Evolutionary conservation across 495 filamentous ascomycete genomes (phyloP), one percentile per base, ranked within the genome.

Genomic region (Massariosphaeria phaeospora): DNA sequence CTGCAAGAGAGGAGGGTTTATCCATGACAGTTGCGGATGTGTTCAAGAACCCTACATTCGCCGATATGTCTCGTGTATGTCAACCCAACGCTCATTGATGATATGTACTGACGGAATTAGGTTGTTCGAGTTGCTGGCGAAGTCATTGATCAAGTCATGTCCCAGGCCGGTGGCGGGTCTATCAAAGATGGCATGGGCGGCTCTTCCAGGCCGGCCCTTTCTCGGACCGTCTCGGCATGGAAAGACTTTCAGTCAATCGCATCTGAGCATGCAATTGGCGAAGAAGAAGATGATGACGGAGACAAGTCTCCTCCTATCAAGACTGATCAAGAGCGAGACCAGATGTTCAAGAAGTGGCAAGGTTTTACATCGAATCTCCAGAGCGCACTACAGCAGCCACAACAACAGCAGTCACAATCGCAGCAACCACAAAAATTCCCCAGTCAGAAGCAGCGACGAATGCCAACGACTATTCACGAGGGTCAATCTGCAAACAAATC

Each of bases 131-230:
- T 59, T 4, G 55, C 55, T n/a, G 55, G 55, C n/a, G 55, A 59
- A 29, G 55, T 59, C 24, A 59, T 59, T 18, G 55, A 59, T 39
- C 55, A 59, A 42, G 55, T 59, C 30, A 59, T 59, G 55, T 59
- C 55, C 6, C 55, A 59, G 30, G 31, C 39, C 25, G 55, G 55
- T 20, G 55, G 55, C 3, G 55, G 53, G 3, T 41, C 52, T 17
- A 9, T 50, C 39, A 42, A 40, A 23, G 33, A 34, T 5, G 9
- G 17, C 1, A n/a, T 21, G 17, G 38, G 13, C 10, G 11, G 27
- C 6, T n/a, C 23, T 8, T 52, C 41, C 2, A 59, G 30, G 17
- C 54, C 25, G 23, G 11, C 3, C 7, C 54, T 51, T 6, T n/a
- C 8, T 2, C 38, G 42, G 15, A 24, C 41, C 8, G 31, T 31